A percentile compares a stretch with the other conserved stretches of the same genome.
Evolutionary conservation across 1,139 yeast species (phyloP).

Genomic region (Hansenula sp.): DNA sequence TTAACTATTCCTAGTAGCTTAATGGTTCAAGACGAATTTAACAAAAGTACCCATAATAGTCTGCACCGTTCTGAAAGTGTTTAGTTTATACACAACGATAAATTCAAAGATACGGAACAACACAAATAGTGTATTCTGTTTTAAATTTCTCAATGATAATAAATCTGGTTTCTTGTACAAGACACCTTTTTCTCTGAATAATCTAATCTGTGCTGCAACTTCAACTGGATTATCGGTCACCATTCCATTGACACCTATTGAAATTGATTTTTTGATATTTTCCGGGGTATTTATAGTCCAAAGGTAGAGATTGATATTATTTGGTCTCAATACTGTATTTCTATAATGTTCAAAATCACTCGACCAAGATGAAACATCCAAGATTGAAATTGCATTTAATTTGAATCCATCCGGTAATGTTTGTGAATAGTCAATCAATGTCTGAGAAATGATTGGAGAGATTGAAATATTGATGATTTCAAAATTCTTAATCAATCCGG

Average conservation of each 20-base stretch:
- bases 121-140: not conserved
- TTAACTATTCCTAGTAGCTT: not conserved
- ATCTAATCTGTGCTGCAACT: not conserved
- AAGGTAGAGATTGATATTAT: constrained; percentile 53
- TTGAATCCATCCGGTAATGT: constrained; percentile 31
- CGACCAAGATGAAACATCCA: constrained; percentile 36
- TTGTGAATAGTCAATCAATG: constrained; percentile 28
- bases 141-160: not conserved
- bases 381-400: constrained; percentile 40
- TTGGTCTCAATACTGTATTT: constrained; percentile 31
- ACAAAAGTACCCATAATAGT: not conserved
- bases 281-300: constrained; percentile 71
- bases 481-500: constrained; percentile 36
- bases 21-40: not conserved
- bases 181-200: not conserved
- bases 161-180: not conserved
- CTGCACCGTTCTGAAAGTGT: constrained; percentile 8
- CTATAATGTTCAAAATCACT: constrained; percentile 33
- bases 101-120: constrained; percentile 18
- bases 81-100: constrained; percentile 5
- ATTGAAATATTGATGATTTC: constrained; percentile 51
- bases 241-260: constrained; percentile 13
- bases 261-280: constrained; percentile 11
- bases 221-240: constrained; percentile 15
- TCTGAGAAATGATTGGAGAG: constrained; percentile 32